Evolutionary conservation across 495 filamentous ascomycete species (phyloP), one percentile per base, ranked within the genome.

Genomic region (Friedmanniomyces endolithicus): DNA sequence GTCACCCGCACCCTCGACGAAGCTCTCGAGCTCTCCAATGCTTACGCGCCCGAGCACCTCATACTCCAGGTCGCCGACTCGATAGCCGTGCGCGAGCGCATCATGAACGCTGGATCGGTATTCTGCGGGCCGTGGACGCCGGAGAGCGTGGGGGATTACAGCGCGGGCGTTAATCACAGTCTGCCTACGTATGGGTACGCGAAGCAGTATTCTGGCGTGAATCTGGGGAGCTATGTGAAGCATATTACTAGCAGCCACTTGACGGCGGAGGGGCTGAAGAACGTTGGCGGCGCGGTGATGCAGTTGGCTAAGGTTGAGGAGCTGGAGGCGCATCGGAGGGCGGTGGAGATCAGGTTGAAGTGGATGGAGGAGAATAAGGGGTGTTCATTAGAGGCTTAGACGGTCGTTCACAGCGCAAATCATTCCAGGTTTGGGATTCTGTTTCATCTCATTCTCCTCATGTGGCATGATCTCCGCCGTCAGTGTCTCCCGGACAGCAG

Each of bases 141-240:
- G 0, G 92, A 98, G 71, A 89, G 84, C 62, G 92, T 98, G 16
- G 92, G 92, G 22, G 92, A 98, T 67, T 98, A 98, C 71, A 94
- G 87, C 48, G 92, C 94, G 19, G 92, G 92, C 61, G 90, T 96
- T 11, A 98, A 98, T 70, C 92, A 98, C 71, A 90, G 87, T 35
- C 71, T 98, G 60, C 92, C 92, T 57, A 98, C 92, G 19, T 97
- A 95, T 64, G 92, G 92, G 35, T 98, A 94, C 61, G 92, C 92
- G 44, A 94, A 90, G 70, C 92, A 98, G 64, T 98, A 98, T 71
- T 95, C 89, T 2, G 92, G 92, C 39, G 92, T 98, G 58, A 98
- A 95, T 67, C 80, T 98, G 1, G 88, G 79, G 4, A 94, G 88
- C 0, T 98, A 94, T 72, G 75, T 94, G 58, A 98, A 98, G 74